Percentiles rank a stretch among this genome's conserved stretches.
These are phyloP conservation scores for Acrocalymma vagum DNA, from an alignment of 2,329 filamentous ascomycete species.

Conservation along the genomic window DNA sequence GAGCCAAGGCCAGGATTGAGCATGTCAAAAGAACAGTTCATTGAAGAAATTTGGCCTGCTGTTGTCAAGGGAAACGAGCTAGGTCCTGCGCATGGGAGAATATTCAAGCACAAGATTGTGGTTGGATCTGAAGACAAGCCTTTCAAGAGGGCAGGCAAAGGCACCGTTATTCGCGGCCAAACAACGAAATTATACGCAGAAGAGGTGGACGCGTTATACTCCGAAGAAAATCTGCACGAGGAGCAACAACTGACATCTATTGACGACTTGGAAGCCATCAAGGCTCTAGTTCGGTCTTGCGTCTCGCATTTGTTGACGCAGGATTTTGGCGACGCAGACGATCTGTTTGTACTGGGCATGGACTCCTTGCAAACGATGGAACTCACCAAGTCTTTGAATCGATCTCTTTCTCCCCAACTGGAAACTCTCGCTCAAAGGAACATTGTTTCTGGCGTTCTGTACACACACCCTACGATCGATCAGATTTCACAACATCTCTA, in stretches of 20 bases:
- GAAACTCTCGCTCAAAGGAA: slow-evolving; percentile 11
- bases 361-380: slow-evolving; percentile 25
- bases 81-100: slow-evolving; percentile 30
- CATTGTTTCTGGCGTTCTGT: slow-evolving; percentile 4
- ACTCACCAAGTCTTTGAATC: slow-evolving; percentile 17
- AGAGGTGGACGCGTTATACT: slow-evolving; percentile 32
- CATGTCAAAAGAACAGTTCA: slow-evolving; percentile 11
- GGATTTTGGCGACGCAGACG: background rate
- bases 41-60: slow-evolving; percentile 30
- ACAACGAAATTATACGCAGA: slow-evolving; percentile 26
- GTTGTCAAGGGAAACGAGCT: slow-evolving; percentile 28
- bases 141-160: slow-evolving; percentile 32
- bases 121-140: slow-evolving; percentile 18
- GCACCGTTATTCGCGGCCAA: slow-evolving; percentile 28
- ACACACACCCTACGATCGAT: slow-evolving; percentile 8
- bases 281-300: too few relatives aligned
- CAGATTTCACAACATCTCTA: slow-evolving; percentile 4
- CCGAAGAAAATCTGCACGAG: slow-evolving; percentile 8
- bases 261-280: too few relatives aligned
- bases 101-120: slow-evolving; percentile 22
- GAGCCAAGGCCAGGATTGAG: slow-evolving; percentile 19
- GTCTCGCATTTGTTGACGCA: too few relatives aligned
- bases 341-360: slow-evolving; percentile 25
- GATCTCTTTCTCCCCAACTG: too few relatives aligned
- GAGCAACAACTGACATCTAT: background rate